These are phyloP conservation scores for Penicillium oxalicum DNA, from an alignment of 2,329 filamentous ascomycete genomes.

Conservation along the genomic window DNA sequence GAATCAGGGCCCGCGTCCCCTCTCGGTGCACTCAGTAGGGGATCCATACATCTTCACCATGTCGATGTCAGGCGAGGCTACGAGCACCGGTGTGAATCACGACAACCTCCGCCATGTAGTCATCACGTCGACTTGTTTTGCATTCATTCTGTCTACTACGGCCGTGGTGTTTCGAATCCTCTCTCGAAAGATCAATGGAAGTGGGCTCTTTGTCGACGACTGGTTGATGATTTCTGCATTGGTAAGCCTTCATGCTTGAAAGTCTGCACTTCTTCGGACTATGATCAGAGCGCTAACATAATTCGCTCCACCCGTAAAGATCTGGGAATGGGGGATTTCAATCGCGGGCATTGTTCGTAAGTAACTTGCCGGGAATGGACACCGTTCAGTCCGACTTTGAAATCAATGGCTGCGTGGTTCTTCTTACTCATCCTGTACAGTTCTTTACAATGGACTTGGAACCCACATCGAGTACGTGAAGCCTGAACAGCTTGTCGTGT, in stretches of 20 bases:
- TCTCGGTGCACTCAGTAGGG: too few species aligned
- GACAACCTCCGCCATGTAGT: slow-evolving; percentile 24
- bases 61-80: slow-evolving; percentile 3
- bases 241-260: slow-evolving; percentile 1
- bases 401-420: too few species aligned
- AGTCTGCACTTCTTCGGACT: background rate
- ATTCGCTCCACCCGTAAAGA: background rate
- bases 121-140: slow-evolving; percentile 22
- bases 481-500: slow-evolving; percentile 15
- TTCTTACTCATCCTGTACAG: slow-evolving; percentile 1
- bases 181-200: slow-evolving; percentile 17
- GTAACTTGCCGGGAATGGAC: background rate
- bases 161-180: slow-evolving; percentile 17
- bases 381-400: background rate
- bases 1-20: too few species aligned
- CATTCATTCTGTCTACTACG: slow-evolving; percentile 19
- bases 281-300: background rate
- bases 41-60: background rate
- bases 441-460: slow-evolving; percentile 21
- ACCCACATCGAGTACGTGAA: slow-evolving; percentile 17
- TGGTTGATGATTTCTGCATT: slow-evolving; percentile 12
- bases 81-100: slow-evolving; percentile 13
- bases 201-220: slow-evolving; percentile 6
- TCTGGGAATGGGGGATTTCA: slow-evolving; percentile 21
- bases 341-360: slow-evolving; percentile 21